Percentiles rank a stretch among this genome's conserved stretches.
Conservation (phyloP, 108 stramenopile species). For the Pseudonitzschia delicatissima region DNA sequence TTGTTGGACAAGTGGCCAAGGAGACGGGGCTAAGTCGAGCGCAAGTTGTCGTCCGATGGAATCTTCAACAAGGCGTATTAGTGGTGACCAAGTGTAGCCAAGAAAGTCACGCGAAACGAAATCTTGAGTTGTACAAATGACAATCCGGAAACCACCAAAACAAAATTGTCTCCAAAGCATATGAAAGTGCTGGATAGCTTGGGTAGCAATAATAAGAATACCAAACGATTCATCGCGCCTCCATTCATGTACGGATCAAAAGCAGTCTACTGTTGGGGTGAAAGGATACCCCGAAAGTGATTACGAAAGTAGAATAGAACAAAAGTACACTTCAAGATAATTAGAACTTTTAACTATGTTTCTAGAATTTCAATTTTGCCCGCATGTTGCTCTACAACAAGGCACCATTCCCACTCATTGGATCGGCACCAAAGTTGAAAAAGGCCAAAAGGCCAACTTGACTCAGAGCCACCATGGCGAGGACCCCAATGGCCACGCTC, state of each 20-base stretch:
- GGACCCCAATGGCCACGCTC: constrained; percentile 3
- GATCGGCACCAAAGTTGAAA: constrained; percentile 12
- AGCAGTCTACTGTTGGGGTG: constrained; percentile 53
- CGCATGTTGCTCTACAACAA: not conserved
- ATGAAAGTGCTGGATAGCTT: constrained; percentile 60
- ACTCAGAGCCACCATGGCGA: constrained; percentile 1
- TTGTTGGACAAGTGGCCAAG: constrained; percentile 20
- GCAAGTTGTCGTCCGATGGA: constrained; percentile 67
- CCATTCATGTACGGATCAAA: constrained; percentile 67
- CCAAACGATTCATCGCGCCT: constrained; percentile 66
- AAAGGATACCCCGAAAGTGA: not conserved
- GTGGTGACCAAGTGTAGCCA: constrained; percentile 56
- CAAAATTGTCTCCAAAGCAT: constrained; percentile 35
- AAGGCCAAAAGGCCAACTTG: constrained; percentile 11
- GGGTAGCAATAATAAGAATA: not conserved
- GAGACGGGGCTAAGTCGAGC: constrained; percentile 47
- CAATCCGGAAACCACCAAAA: not conserved
- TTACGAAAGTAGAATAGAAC: not conserved
- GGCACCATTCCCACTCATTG: not conserved
- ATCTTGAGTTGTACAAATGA: constrained; percentile 8
- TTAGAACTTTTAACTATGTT: no score
- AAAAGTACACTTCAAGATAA: no score
- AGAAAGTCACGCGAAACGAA: constrained; percentile 41
- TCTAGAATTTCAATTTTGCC: no score
- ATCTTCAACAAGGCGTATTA: constrained; percentile 64